phyloP scores from a whole-genome alignment of 148 eudicot species.

The Bassia scoparia region DNA sequence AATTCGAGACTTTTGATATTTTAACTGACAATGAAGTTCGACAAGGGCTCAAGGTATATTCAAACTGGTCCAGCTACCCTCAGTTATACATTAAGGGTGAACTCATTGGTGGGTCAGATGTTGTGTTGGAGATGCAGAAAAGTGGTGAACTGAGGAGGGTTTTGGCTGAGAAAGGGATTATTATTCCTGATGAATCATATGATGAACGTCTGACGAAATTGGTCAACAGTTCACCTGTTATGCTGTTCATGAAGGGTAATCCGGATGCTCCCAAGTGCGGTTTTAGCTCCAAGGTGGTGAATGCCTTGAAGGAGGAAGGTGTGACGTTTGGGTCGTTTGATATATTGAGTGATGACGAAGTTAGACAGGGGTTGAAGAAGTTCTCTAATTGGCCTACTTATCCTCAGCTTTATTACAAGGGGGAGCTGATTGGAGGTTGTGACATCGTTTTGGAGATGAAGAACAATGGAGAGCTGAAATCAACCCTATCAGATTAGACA shows the following conservation, averaged over 20 bases:
- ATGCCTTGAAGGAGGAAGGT: slow-evolving; percentile 70
- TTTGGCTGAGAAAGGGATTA: slow-evolving; percentile 53
- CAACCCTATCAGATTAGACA: slow-evolving; percentile 63
- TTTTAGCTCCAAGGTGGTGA: slow-evolving; percentile 88
- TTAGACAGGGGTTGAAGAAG: slow-evolving; percentile 79
- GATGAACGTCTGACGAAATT: slow-evolving; percentile 63
- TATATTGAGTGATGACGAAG: slow-evolving; percentile 70
- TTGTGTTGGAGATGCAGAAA: slow-evolving; percentile 95
- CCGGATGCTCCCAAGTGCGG: slow-evolving; percentile 90
- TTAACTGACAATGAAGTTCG: slow-evolving; percentile 79
- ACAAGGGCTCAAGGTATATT: slow-evolving; percentile 88
- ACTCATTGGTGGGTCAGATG: slow-evolving; percentile 93
- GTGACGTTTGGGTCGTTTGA: slow-evolving; percentile 80
- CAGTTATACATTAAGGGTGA: slow-evolving; percentile 91
- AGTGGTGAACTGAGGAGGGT: slow-evolving; percentile 74
- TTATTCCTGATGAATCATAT: slow-evolving; percentile 30
- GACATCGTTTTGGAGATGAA: slow-evolving; percentile 84
- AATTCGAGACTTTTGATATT: slow-evolving; percentile 69
- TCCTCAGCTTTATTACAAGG: slow-evolving; percentile 95
- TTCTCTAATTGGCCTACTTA: slow-evolving; percentile 96
- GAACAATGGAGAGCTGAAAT: slow-evolving; percentile 61
- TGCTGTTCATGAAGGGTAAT: slow-evolving; percentile 92
- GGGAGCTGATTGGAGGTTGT: slow-evolving; percentile 88
- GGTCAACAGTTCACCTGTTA: slow-evolving; percentile 52
- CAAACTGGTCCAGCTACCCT: slow-evolving; percentile 99